A percentile compares a stretch with the other conserved stretches of the same genome.
Evolutionary conservation across 495 filamentous ascomycete genomes (phyloP).

Genomic region (Neurospora sp.): DNA sequence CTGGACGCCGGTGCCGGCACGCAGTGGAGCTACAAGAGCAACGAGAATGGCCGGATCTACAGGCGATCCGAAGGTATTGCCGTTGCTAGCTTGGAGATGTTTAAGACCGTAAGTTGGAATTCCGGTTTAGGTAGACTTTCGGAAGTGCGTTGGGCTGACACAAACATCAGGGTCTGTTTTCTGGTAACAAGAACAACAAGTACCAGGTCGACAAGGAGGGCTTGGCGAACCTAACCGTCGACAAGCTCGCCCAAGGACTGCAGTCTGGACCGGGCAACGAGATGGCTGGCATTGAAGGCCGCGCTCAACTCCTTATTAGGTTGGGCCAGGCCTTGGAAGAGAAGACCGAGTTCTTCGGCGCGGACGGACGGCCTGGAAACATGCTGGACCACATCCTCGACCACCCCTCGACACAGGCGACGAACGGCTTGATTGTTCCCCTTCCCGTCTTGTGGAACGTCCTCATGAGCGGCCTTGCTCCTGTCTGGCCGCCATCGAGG

Average conservation of each 20-base stretch:
- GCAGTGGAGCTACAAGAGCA: slow-evolving; percentile 79
- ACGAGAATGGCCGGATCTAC: slow-evolving; percentile 78
- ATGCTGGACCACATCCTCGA: slow-evolving; percentile 94
- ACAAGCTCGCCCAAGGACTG: slow-evolving; percentile 65
- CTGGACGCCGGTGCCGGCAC: slow-evolving; percentile 82
- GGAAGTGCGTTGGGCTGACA: neutral
- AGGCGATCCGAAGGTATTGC: slow-evolving; percentile 86
- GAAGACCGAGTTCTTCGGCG: slow-evolving; percentile 78
- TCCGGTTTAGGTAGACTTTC: neutral
- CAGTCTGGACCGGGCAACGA: slow-evolving; percentile 75
- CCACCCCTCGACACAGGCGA: slow-evolving; percentile 78
- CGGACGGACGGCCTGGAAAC: slow-evolving; percentile 77
- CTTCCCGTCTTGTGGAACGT: slow-evolving; percentile 88
- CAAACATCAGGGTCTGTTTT: slow-evolving; percentile 62
- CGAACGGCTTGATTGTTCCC: slow-evolving; percentile 75
- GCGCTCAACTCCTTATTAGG: slow-evolving; percentile 67
- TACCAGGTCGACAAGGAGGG: slow-evolving; percentile 83
- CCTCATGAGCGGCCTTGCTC: slow-evolving; percentile 75
- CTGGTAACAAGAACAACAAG: slow-evolving; percentile 67
- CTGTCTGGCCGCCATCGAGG: slow-evolving; percentile 83
- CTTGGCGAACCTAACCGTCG: slow-evolving; percentile 62
- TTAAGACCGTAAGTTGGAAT: slow-evolving; percentile 50
- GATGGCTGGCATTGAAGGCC: slow-evolving; percentile 81
- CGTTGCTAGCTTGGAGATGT: slow-evolving; percentile 94
- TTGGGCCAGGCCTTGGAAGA: slow-evolving; percentile 62